phyloP scores from a whole-genome alignment of 2,329 filamentous ascomycete genomes.

The Paracorniculantispora psalliotae region DNA sequence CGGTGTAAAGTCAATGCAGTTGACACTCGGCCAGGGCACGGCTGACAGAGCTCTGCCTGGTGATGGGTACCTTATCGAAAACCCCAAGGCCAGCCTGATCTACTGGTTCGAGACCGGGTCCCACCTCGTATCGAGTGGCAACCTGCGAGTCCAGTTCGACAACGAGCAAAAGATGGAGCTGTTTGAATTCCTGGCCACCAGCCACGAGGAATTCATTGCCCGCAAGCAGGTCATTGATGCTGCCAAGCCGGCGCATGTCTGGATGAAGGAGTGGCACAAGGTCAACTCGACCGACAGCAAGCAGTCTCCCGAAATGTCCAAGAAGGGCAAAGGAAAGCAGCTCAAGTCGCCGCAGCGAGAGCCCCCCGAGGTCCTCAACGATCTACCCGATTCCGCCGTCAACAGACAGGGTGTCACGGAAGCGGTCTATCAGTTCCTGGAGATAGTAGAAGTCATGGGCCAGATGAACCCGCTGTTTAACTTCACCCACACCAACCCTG shows the following conservation, averaged over 20 bases:
- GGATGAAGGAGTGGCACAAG: slow-evolving; percentile 61
- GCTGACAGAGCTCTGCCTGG: slow-evolving; percentile 52
- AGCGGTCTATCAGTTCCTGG: slow-evolving; percentile 59
- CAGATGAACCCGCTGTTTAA: slow-evolving; percentile 61
- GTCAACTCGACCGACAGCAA: slow-evolving; percentile 54
- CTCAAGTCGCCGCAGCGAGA: slow-evolving; percentile 55
- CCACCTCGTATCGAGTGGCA: slow-evolving; percentile 74
- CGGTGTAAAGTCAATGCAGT: slow-evolving; percentile 78
- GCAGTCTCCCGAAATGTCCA: slow-evolving; percentile 61
- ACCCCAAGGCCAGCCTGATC: slow-evolving; percentile 70
- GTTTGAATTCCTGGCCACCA: slow-evolving; percentile 72
- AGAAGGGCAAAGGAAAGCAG: slow-evolving; percentile 56
- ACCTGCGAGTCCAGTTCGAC: slow-evolving; percentile 74
- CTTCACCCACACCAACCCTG: slow-evolving; percentile 51
- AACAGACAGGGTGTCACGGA: slow-evolving; percentile 57
- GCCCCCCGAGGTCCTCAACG: slow-evolving; percentile 52
- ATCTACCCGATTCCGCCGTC: slow-evolving; percentile 54
- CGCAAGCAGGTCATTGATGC: slow-evolving; percentile 59
- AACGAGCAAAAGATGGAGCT: slow-evolving; percentile 74
- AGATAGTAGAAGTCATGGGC: slow-evolving; percentile 63
- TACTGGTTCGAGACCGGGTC: slow-evolving; percentile 85
- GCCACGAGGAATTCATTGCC: slow-evolving; percentile 79
- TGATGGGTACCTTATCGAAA: slow-evolving; percentile 70
- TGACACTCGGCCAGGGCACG: slow-evolving; percentile 68
- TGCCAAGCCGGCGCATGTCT: slow-evolving; percentile 56